Percentiles rank a stretch among this genome's conserved stretches.
phyloP scores from a whole-genome alignment of 139 green algal species.

The Ulvella scutata region DNA sequence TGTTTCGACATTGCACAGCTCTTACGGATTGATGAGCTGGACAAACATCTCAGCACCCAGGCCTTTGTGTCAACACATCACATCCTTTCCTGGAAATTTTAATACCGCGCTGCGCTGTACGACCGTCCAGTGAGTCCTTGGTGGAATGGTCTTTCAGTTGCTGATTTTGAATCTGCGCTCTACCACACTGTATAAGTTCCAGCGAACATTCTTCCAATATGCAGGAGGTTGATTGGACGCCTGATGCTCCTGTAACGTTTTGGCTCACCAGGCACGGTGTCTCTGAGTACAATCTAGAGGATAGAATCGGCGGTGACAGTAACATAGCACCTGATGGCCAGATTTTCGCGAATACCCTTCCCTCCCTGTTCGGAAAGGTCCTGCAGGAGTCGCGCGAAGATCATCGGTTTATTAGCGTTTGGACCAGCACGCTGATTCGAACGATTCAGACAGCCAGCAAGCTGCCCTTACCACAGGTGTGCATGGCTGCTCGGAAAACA shows the following conservation, averaged over 20 bases:
- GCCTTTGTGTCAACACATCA: too few species aligned
- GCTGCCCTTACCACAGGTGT: background rate
- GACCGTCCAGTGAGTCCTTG: too few species aligned
- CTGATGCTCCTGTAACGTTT: background rate
- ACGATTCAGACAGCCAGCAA: slow-evolving; percentile 1
- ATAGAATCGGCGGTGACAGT: background rate
- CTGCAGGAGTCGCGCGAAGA: background rate
- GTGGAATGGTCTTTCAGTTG: too few species aligned
- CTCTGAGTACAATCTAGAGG: background rate
- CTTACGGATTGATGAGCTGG: too few species aligned
- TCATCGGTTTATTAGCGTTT: background rate
- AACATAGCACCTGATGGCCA: background rate
- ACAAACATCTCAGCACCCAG: too few species aligned
- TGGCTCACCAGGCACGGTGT: background rate
- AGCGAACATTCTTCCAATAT: too few species aligned
- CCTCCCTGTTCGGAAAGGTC: background rate
- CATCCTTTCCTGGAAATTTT: too few species aligned
- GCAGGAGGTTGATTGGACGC: background rate
- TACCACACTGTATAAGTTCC: too few species aligned
- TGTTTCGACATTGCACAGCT: too few species aligned
- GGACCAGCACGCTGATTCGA: background rate
- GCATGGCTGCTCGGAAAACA: too few species aligned
- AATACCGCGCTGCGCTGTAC: too few species aligned
- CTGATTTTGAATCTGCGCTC: too few species aligned
- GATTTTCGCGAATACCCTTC: background rate